phyloP scores from a whole-genome alignment of 2,329 filamentous ascomycete species.

The Cryphonectria naterciae region DNA sequence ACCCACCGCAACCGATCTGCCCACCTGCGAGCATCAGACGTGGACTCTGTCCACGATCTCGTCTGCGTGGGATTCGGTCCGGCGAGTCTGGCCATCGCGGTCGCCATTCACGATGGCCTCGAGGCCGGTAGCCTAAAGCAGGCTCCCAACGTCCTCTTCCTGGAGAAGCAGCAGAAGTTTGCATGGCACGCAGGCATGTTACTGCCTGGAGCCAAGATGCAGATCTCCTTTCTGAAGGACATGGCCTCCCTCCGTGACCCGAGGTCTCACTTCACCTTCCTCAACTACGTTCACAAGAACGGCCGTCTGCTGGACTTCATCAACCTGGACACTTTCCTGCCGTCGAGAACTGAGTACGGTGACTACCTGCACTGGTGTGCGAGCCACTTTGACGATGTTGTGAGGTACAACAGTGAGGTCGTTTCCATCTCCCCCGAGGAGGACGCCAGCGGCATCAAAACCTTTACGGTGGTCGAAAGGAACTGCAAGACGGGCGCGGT shows the following conservation, averaged over 20 bases:
- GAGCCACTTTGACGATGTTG: constrained; percentile 71
- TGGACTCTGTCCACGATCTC: constrained; percentile 76
- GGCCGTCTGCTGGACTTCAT: constrained; percentile 85
- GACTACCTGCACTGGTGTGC: constrained; percentile 96
- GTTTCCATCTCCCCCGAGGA: constrained; percentile 67
- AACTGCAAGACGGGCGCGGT: constrained; percentile 61
- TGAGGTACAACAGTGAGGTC: constrained; percentile 80
- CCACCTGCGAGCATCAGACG: constrained; percentile 48
- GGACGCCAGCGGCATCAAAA: constrained; percentile 56
- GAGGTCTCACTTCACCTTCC: constrained; percentile 88
- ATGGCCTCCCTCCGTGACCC: constrained; percentile 88
- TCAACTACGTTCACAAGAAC: constrained; percentile 88
- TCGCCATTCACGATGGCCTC: constrained; percentile 83
- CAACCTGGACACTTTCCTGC: constrained; percentile 87
- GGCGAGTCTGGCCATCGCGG: constrained; percentile 84
- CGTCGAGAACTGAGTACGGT: constrained; percentile 86
- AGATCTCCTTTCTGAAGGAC: constrained; percentile 97
- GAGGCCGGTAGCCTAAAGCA: constrained; percentile 52
- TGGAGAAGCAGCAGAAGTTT: constrained; percentile 84
- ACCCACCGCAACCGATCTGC: constrained; percentile 37
- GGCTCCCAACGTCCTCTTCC: constrained; percentile 76
- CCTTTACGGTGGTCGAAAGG: constrained; percentile 70
- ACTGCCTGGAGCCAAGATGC: constrained; percentile 90
- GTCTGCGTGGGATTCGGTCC: constrained; percentile 93
- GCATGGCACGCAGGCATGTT: constrained; percentile 97